Base-by-base conservation (phyloP, 805 yeast genomes). In the Clavispora asparagi region DNA sequence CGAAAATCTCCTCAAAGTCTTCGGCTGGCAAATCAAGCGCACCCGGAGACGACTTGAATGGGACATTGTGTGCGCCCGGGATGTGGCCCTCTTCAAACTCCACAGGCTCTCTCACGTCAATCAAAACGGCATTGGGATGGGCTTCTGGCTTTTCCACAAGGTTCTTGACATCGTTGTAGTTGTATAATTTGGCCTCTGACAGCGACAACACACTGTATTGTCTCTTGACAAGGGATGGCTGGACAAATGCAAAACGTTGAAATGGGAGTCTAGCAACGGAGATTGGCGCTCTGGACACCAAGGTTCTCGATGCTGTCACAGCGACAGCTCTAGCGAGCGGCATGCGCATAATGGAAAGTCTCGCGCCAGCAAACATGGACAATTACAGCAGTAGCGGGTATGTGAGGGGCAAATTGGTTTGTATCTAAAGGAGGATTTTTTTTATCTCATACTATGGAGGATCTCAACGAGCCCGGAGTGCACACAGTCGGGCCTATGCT, bases 71-170 rank as follows among this genome's bases (percentile, higher is more conserved):
- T 6, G 98, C 84, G 12, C 80, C 77, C 27, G 97, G 97, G 56
- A 92, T 85, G 61, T 78, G 82, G 38, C 96, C 96, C 41, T 71
- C 80, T 33, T 68, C 69, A 58, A 69, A 76, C 68, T 92, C 99
- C 25, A 73, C 76, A 6, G 97, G 97, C 71, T 92, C 98, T 63
- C 99, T 82, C 17, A 88, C 97, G 61, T 92, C 99, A 23, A 92
- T 82, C 33, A 92, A 67, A 37, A 88, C 73, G 32, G 76, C 67
- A 13, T 70, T 68, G 13, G 79, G 73, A 47, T 48, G 50, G 17
- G 57, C 44, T 45, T 70, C 72, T 5, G 81, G 79, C 40, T 66
- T 50, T 9, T 64, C 48, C 16, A 73, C 64, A 23, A 86, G 61
- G 27, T 58, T 54, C 55, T 71, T 71, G 57, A 86, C 71, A 12